These are phyloP conservation scores for Polysphondylium violaceum DNA, from an alignment of 78 protist genomes.

Conservation along the genomic window DNA sequence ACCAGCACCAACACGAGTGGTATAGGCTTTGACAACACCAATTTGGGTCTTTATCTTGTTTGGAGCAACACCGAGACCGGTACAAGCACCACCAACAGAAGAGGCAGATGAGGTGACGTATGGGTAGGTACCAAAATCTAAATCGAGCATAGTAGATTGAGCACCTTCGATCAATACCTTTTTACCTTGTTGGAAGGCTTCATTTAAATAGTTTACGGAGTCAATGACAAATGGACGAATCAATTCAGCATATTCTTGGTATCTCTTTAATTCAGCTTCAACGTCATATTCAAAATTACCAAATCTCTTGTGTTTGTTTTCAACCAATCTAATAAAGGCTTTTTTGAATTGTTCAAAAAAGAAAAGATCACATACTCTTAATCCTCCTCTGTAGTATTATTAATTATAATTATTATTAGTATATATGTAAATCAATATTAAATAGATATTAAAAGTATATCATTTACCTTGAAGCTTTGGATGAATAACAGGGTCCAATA, in stretches of 20 bases:
- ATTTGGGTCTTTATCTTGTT: conserved; percentile 75
- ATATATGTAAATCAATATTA: not conserved
- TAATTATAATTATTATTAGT: not conserved
- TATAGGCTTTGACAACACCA: conserved; percentile 97
- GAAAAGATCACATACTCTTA: conserved; percentile 89
- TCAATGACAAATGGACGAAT: conserved; percentile 90
- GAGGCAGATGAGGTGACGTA: conserved; percentile 95
- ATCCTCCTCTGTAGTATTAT: conserved; percentile 74
- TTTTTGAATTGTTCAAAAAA: conserved; percentile 77
- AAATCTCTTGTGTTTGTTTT: conserved; percentile 78
- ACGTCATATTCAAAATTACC: conserved; percentile 80
- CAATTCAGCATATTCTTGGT: conserved; percentile 74
- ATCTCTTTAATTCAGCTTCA: conserved; percentile 87
- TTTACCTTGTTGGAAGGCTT: conserved; percentile 77
- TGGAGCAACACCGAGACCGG: conserved; percentile 94
- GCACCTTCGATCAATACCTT: conserved; percentile 91
- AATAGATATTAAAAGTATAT: not conserved
- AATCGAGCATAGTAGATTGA: conserved; percentile 95
- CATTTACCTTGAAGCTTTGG: conserved; percentile 85
- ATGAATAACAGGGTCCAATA: conserved; percentile 94
- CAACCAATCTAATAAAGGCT: conserved; percentile 33
- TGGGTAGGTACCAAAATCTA: conserved; percentile 97
- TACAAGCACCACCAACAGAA: conserved; percentile 92
- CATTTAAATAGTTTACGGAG: conserved; percentile 84
- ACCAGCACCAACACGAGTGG: conserved; percentile 95